A percentile compares a stretch with the other conserved stretches of the same genome.
phyloP scores from a whole-genome alignment of 202 grass and related monocot genomes.

The Sporobolus alterniflorus region DNA sequence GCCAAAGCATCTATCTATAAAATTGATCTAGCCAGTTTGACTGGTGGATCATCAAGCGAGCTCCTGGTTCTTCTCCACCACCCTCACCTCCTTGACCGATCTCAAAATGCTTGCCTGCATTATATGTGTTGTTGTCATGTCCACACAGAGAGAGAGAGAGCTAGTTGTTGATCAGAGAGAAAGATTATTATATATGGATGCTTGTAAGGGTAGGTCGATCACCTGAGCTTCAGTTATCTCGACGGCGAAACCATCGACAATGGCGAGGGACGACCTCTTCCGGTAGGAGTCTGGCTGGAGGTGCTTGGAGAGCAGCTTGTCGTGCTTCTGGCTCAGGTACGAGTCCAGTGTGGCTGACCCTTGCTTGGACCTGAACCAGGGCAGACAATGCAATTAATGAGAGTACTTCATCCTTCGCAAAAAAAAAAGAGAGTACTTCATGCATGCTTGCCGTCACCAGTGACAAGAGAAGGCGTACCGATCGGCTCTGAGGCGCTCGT shows the following conservation, averaged over 20 bases:
- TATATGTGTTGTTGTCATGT: too few relatives aligned
- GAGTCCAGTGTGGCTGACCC: constrained; percentile 69
- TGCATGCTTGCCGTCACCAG: too few relatives aligned
- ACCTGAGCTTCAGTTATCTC: constrained; percentile 94
- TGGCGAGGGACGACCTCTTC: constrained; percentile 93
- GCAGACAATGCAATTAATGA: too few relatives aligned
- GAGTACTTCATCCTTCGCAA: too few relatives aligned
- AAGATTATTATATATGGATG: neutral
- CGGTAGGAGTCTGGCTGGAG: constrained; percentile 74
- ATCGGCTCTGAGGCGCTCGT: constrained; percentile 78
- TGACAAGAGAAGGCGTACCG: constrained; percentile 23
- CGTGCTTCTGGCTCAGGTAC: constrained; percentile 91
- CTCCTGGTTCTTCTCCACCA: constrained; percentile 99
- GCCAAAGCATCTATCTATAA: constrained; percentile 44
- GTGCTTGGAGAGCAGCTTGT: constrained; percentile 79
- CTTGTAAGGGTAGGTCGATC: neutral
- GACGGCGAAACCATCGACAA: constrained; percentile 92
- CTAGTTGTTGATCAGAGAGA: neutral
- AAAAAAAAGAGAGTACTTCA: too few relatives aligned
- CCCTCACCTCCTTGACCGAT: constrained; percentile 88
- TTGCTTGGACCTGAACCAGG: constrained; percentile 71
- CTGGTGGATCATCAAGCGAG: constrained; percentile 56
- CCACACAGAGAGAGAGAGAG: too few relatives aligned
- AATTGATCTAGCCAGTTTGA: constrained; percentile 25
- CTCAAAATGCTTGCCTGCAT: constrained; percentile 46